These are phyloP conservation scores for Tetrahymena elliotti DNA, from an alignment of 73 alveolate species.

Conservation along the genomic window DNA sequence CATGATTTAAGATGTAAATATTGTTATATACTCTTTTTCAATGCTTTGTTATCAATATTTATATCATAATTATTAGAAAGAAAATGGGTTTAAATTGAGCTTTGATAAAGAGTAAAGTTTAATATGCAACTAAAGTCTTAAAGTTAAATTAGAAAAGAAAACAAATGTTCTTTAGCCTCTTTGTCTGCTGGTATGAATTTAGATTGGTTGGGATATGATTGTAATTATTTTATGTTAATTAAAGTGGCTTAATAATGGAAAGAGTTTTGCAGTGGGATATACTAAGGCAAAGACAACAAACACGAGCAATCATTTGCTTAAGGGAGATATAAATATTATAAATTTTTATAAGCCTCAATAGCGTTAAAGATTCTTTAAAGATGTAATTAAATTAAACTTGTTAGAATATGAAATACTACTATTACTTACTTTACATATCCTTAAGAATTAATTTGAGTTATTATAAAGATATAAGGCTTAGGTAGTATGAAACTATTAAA, in stretches of 20 bases:
- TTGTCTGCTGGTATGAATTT: neutral
- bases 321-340: neutral
- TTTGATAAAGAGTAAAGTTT: neutral
- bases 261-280: neutral
- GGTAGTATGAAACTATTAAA: neutral
- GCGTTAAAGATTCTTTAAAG: neutral
- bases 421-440: neutral
- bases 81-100: neutral
- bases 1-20: neutral
- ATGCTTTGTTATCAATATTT: neutral
- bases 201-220: neutral
- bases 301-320: neutral
- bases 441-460: no score
- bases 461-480: neutral
- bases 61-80: neutral
- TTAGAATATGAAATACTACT: neutral
- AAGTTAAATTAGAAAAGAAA: neutral
- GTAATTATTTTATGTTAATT: neutral
- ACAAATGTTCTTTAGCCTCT: neutral
- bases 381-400: neutral
- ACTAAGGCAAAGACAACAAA: neutral
- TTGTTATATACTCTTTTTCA: neutral
- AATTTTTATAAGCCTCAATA: neutral
- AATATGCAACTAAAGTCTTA: neutral
- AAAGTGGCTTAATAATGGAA: neutral